A percentile compares a stretch with the other conserved stretches of the same genome.
phyloP scores from a whole-genome alignment of 2,329 filamentous ascomycete species.

The Alternaria conjuncta region DNA sequence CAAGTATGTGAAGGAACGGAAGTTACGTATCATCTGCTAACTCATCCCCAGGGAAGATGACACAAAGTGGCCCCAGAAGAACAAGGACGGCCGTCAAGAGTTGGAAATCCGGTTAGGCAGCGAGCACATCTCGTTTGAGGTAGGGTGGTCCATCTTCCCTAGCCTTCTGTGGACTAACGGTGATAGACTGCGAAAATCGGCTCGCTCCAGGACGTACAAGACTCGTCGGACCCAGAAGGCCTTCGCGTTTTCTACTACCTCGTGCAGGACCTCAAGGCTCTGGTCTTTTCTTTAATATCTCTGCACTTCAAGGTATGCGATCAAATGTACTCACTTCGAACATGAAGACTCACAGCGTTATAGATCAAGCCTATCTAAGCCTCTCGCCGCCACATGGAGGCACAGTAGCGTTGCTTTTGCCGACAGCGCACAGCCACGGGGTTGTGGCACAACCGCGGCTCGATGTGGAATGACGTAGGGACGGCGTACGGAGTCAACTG shows the following conservation, averaged over 20 bases:
- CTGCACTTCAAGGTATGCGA: conserved; percentile 86
- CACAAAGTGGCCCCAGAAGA: conserved; percentile 98
- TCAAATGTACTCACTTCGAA: not conserved
- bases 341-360: conserved; percentile 9
- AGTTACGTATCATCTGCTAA: conserved; percentile 6
- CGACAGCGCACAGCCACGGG: not conserved
- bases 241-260: conserved; percentile 98
- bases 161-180: conserved; percentile 23
- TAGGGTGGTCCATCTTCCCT: conserved; percentile 48
- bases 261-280: conserved; percentile 93
- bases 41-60: conserved; percentile 81
- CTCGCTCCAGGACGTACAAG: conserved; percentile 93
- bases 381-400: not conserved
- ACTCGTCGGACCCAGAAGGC: conserved; percentile 94
- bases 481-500: conserved; percentile 1
- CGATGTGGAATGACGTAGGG: not conserved
- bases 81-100: conserved; percentile 97
- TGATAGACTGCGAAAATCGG: conserved; percentile 94
- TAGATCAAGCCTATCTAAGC: conserved; percentile 74
- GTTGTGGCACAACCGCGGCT: not conserved
- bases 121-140: conserved; percentile 98
- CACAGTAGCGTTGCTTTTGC: not conserved
- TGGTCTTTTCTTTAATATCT: conserved; percentile 95
- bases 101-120: conserved; percentile 91
- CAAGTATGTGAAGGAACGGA: conserved; percentile 68